Evolutionary conservation across 2,329 filamentous ascomycete species (phyloP), one percentile per base, ranked within the genome.

Genomic region (Phaeosphaeriaceae sp.): DNA sequence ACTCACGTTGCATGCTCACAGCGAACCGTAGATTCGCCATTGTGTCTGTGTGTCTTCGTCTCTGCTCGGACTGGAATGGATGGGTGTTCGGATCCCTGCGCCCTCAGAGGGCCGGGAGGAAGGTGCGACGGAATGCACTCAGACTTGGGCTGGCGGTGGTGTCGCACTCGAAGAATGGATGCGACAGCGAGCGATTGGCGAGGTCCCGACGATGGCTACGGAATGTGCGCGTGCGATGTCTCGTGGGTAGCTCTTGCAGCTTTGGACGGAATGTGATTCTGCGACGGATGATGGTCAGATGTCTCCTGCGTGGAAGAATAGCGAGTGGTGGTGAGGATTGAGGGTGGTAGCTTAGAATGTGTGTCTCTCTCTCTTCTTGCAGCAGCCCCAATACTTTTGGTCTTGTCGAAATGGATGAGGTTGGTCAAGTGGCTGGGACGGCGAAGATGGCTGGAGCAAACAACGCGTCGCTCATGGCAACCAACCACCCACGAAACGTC

Each of bases 11-110:
- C 67, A 84, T 79, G 73, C 81, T 81, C 60, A 84, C 80, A 24
- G 82, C 80, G 69, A 84, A 84, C 65, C 76, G 71, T 67, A 83
- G 74, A 66, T 80, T 80, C 58, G 82, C 76, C 82, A 84, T 84
- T 63, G 61, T 76, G 69, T 21, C 36, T 70, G 53, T 66, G 56
- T 69, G 56, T 64, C 44, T n/a, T 63, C 41, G 64, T 53, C 61
- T 66, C 65, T 67, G 60, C 56, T 68, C 59, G 57, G 51, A 56
- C 61, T 70, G 62, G 52, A 61, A 57, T 62, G 67, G 65, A 57
- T 56, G 67, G 65, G 59, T 56, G 51, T 65, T 57, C 53, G 63
- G 58, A 65, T 73, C 74, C 77, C 73, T 69, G 76, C 76, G 77
- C 76, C 77, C 77, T 70, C 74, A 71, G 68, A 75, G 77, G 78